phyloP scores from a whole-genome alignment of 352 stramenopile species.

The Pythium pyrilobum region DNA sequence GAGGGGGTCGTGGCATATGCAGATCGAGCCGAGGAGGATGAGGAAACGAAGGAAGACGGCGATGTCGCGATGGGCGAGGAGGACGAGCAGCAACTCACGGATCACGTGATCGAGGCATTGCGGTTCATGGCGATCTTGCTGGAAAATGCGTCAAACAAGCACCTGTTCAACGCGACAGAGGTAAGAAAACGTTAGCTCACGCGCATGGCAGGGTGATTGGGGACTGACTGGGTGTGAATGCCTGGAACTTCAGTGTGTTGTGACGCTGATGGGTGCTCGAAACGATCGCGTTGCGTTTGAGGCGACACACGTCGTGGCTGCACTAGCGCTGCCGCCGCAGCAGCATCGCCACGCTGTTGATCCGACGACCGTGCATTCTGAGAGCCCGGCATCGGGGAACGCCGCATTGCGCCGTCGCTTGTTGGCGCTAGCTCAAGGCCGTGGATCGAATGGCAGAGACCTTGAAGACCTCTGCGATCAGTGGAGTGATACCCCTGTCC shows the following conservation, averaged over 20 bases:
- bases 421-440: constrained; percentile 44
- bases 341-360: constrained; percentile 63
- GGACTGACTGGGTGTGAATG: neutral
- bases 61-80: constrained; percentile 14
- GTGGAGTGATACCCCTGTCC: constrained; percentile 1
- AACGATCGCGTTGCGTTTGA: constrained; percentile 68
- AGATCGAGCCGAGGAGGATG: neutral
- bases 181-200: constrained; percentile 15
- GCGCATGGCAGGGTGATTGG: neutral
- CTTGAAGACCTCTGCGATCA: constrained; percentile 70
- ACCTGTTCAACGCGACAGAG: constrained; percentile 59
- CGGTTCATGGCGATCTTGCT: constrained; percentile 72
- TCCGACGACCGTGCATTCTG: constrained; percentile 33
- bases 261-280: constrained; percentile 48
- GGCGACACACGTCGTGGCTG: constrained; percentile 66
- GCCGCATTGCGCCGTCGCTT: constrained; percentile 43
- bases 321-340: constrained; percentile 62
- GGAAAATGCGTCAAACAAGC: constrained; percentile 79
- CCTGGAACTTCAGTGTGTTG: constrained; percentile 16
- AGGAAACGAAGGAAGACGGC: no score
- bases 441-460: constrained; percentile 36
- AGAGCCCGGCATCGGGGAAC: constrained; percentile 34
- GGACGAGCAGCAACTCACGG: constrained; percentile 34
- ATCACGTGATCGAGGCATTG: constrained; percentile 63
- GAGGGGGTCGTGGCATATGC: neutral